Percentiles rank a stretch among this genome's conserved stretches.
Evolutionary conservation across 495 filamentous ascomycete genomes (phyloP).

Genomic region (Polyplosphaeria fusca): DNA sequence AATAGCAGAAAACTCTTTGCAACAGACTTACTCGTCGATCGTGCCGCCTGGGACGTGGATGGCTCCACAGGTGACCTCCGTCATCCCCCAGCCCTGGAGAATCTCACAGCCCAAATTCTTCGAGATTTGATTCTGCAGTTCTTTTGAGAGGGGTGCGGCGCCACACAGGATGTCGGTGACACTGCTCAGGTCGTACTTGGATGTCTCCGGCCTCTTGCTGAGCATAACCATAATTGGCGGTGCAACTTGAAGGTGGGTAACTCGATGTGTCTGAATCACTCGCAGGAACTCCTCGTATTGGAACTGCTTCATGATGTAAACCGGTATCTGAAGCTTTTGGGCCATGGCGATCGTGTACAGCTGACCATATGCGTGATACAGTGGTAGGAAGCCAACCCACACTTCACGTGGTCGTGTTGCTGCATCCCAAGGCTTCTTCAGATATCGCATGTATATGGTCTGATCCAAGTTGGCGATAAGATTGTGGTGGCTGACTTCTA

Average conservation of each 20-base stretch:
- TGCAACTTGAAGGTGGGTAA: slow-evolving; percentile 40
- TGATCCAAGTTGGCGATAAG: slow-evolving; percentile 40
- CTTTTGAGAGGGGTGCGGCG: slow-evolving; percentile 38
- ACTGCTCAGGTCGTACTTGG: slow-evolving; percentile 41
- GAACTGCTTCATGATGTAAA: slow-evolving; percentile 41
- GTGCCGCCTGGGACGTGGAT: slow-evolving; percentile 34
- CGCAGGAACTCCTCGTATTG: slow-evolving; percentile 39
- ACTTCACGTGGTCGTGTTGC: slow-evolving; percentile 34
- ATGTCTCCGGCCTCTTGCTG: slow-evolving; percentile 39
- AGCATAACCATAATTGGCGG: slow-evolving; percentile 43
- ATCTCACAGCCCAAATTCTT: slow-evolving; percentile 34
- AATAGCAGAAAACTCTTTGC: neutral
- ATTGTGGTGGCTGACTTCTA: slow-evolving; percentile 39
- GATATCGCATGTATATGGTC: slow-evolving; percentile 36
- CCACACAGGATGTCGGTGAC: slow-evolving; percentile 39
- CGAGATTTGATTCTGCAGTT: slow-evolving; percentile 37
- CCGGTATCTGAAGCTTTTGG: slow-evolving; percentile 34
- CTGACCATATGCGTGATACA: slow-evolving; percentile 43
- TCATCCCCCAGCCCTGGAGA: slow-evolving; percentile 42
- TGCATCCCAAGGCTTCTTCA: slow-evolving; percentile 35
- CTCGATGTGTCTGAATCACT: slow-evolving; percentile 35
- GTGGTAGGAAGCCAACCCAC: slow-evolving; percentile 40
- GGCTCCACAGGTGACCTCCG: slow-evolving; percentile 40
- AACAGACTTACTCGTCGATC: slow-evolving; percentile 30
- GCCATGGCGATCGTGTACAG: slow-evolving; percentile 39